Conservation (phyloP, 768 basidiomycete species). For the Fomitopsis serialis region DNA sequence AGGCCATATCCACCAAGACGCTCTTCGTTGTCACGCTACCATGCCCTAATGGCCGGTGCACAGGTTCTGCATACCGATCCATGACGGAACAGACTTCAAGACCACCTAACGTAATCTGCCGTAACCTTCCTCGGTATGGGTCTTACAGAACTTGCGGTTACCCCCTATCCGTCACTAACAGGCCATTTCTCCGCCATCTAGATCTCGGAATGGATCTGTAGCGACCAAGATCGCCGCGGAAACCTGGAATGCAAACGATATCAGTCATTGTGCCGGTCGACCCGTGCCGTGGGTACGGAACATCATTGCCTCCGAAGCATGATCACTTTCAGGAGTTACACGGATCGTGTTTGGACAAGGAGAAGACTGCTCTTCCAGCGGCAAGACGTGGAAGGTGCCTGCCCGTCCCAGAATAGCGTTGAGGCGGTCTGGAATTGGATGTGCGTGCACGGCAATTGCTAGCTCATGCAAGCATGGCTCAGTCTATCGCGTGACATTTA, state of each 20-base stretch:
- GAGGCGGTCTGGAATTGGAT: too few species aligned
- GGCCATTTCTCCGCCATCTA: too few species aligned
- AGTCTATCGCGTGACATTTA: not conserved
- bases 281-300: not conserved
- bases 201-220: too few species aligned
- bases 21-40: too few species aligned
- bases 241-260: not conserved
- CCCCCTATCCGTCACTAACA: too few species aligned
- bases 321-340: not conserved
- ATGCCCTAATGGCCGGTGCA: too few species aligned
- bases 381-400: not conserved
- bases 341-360: not conserved
- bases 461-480: not conserved
- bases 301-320: not conserved
- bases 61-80: too few species aligned
- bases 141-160: too few species aligned
- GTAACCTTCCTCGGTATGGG: too few species aligned
- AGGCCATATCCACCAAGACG: too few species aligned
- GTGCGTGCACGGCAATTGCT: not conserved
- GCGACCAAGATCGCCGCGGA: not conserved
- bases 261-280: not conserved
- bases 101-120: too few species aligned
- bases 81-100: too few species aligned
- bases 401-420: not conserved
- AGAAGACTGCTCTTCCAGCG: not conserved